These are phyloP conservation scores for Metschnikowia vanudenii DNA, from an alignment of 805 yeast species.

Conservation along the genomic window DNA sequence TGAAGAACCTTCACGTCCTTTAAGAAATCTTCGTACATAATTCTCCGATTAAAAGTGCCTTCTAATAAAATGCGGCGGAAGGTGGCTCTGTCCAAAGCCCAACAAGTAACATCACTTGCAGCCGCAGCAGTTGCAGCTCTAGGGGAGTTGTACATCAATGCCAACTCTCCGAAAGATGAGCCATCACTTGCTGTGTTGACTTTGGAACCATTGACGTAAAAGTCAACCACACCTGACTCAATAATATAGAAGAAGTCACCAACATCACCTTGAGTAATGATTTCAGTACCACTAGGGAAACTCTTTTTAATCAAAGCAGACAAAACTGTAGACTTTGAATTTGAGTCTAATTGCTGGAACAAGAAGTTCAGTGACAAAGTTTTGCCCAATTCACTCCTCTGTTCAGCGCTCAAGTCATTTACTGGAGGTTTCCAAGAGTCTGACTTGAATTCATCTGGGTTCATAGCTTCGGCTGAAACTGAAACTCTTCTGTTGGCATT, in stretches of 20 bases:
- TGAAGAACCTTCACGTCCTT: constrained; percentile 81
- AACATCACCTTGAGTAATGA: constrained; percentile 89
- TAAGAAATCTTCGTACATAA: constrained; percentile 85
- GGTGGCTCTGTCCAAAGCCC: constrained; percentile 93
- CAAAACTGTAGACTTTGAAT: constrained; percentile 72
- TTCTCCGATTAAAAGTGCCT: constrained; percentile 85
- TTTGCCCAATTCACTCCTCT: constrained; percentile 63
- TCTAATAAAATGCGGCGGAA: constrained; percentile 89
- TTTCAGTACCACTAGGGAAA: constrained; percentile 56
- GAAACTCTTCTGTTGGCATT: constrained; percentile 85
- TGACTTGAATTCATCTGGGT: constrained; percentile 65
- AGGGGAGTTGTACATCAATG: constrained; percentile 95
- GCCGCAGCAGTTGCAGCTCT: constrained; percentile 91
- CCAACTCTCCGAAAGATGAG: constrained; percentile 92
- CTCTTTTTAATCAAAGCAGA: constrained; percentile 78
- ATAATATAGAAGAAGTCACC: constrained; percentile 90
- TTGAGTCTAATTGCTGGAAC: constrained; percentile 79
- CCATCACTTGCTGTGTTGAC: constrained; percentile 82
- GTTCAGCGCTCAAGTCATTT: constrained; percentile 60
- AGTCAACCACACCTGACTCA: constrained; percentile 83
- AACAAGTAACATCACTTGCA: constrained; percentile 62
- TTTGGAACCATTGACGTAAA: constrained; percentile 64
- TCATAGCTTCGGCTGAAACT: constrained; percentile 84
- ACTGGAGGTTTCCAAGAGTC: constrained; percentile 75
- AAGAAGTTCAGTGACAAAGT: constrained; percentile 80